These are phyloP conservation scores for Blastocystis sp. DNA, from an alignment of 352 stramenopile species.

Conservation along the genomic window DNA sequence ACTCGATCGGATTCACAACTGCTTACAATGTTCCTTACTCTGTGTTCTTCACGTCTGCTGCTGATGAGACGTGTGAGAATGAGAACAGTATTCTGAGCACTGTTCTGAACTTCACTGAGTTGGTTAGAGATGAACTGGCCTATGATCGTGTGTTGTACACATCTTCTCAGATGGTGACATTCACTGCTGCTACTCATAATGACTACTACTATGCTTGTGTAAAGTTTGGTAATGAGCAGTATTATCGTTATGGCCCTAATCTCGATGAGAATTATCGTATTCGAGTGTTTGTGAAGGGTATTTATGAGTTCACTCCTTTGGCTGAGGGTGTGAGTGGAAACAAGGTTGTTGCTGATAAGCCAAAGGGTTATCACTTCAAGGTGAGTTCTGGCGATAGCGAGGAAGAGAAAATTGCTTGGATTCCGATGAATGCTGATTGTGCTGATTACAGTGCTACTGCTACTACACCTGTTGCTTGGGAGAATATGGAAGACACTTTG, in stretches of 20 bases:
- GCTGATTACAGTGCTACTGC: not conserved
- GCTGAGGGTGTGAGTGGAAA: slow-evolving; percentile 6
- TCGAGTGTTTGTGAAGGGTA: slow-evolving; percentile 53
- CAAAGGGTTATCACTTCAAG: slow-evolving; percentile 49
- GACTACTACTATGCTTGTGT: slow-evolving; percentile 47
- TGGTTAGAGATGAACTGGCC: slow-evolving; percentile 3
- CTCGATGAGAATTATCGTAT: not conserved
- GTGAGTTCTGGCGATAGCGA: slow-evolving; percentile 26
- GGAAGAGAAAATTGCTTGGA: slow-evolving; percentile 21
- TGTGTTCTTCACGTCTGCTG: slow-evolving; percentile 39
- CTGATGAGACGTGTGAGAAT: slow-evolving; percentile 39
- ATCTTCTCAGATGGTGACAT: not conserved
- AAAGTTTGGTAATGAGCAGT: slow-evolving; percentile 52
- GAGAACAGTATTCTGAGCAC: not conserved
- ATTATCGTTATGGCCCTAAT: slow-evolving; percentile 42
- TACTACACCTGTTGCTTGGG: not conserved
- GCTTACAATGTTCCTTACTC: slow-evolving; percentile 37
- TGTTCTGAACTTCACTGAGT: slow-evolving; percentile 1
- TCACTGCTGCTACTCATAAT: not conserved
- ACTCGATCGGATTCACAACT: slow-evolving; percentile 21
- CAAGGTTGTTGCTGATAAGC: slow-evolving; percentile 44
- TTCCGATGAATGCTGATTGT: not conserved
- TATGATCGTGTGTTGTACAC: slow-evolving; percentile 38
- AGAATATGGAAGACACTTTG: slow-evolving; percentile 3
- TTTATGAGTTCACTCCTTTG: slow-evolving; percentile 43